A percentile compares a stretch with the other conserved stretches of the same genome.
Conservation (phyloP, 2,329 filamentous ascomycete species). For the Phyllosticta capitalensis region DNA sequence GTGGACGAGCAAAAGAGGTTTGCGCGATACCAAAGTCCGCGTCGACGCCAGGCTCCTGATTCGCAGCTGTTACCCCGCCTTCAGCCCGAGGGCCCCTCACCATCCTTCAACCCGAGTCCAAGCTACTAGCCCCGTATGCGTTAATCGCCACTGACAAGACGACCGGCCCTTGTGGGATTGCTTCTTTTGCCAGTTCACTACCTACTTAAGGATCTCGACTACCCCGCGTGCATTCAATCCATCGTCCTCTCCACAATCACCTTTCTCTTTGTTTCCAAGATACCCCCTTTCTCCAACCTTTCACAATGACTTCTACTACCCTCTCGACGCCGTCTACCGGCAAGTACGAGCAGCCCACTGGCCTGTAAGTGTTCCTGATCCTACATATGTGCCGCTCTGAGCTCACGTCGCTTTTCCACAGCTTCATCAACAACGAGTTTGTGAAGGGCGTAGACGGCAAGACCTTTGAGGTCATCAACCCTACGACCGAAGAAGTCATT, state of each 20-base stretch:
- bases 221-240: constrained; percentile 1
- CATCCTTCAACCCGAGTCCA: neutral
- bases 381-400: neutral
- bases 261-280: constrained; percentile 13
- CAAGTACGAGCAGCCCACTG: constrained; percentile 45
- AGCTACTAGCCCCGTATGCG: neutral
- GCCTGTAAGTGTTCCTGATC: constrained; percentile 36
- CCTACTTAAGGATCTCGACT: neutral
- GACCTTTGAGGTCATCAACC: constrained; percentile 90
- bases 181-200: neutral
- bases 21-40: neutral
- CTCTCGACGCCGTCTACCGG: constrained; percentile 60
- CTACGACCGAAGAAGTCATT: constrained; percentile 75
- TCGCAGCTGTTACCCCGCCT: neutral
- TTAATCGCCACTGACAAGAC: neutral
- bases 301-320: constrained; percentile 44
- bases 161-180: neutral
- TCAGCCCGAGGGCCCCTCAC: neutral
- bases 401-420: constrained; percentile 27
- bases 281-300: constrained; percentile 19
- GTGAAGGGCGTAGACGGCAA: constrained; percentile 74
- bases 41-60: neutral
- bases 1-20: neutral
- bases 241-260: neutral
- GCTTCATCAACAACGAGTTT: constrained; percentile 91